Percentiles rank a stretch among this genome's conserved stretches.
Conservation (phyloP, 2,329 filamentous ascomycete species). For the Colletotrichum eleusines region DNA sequence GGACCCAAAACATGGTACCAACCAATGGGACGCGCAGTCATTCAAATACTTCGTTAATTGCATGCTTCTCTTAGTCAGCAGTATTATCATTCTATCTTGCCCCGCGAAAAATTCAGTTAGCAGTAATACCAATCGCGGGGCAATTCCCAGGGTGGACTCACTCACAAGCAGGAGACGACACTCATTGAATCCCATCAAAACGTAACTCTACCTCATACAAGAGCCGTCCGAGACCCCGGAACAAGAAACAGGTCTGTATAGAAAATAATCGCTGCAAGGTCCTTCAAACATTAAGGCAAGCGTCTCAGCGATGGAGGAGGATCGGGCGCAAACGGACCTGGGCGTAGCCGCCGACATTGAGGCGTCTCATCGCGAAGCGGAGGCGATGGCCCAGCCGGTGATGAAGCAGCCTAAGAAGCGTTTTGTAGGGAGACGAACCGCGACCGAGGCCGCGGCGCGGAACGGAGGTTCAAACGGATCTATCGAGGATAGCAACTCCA, state of each 20-base stretch:
- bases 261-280: neutral
- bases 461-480: slow-evolving; percentile 50
- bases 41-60: slow-evolving; percentile 13
- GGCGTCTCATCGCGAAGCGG: slow-evolving; percentile 55
- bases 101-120: slow-evolving; percentile 40
- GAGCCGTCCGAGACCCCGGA: neutral
- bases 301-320: slow-evolving; percentile 74
- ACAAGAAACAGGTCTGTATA: neutral
- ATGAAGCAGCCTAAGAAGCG: slow-evolving; percentile 86
- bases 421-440: slow-evolving; percentile 86
- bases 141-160: slow-evolving; percentile 14
- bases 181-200: neutral
- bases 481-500: slow-evolving; percentile 72
- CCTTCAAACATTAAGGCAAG: neutral
- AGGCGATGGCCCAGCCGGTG: slow-evolving; percentile 51
- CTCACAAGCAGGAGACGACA: neutral
- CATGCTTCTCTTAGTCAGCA: slow-evolving; percentile 18
- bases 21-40: neutral
- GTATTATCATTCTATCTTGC: slow-evolving; percentile 33
- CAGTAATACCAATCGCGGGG: slow-evolving; percentile 32
- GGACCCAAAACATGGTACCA: neutral
- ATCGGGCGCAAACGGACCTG: slow-evolving; percentile 77
- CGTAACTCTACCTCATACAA: neutral
- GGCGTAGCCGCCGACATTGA: slow-evolving; percentile 77
- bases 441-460: slow-evolving; percentile 66